phyloP scores from a whole-genome alignment of 768 basidiomycete genomes.

The Roridomyces roridus region DNA sequence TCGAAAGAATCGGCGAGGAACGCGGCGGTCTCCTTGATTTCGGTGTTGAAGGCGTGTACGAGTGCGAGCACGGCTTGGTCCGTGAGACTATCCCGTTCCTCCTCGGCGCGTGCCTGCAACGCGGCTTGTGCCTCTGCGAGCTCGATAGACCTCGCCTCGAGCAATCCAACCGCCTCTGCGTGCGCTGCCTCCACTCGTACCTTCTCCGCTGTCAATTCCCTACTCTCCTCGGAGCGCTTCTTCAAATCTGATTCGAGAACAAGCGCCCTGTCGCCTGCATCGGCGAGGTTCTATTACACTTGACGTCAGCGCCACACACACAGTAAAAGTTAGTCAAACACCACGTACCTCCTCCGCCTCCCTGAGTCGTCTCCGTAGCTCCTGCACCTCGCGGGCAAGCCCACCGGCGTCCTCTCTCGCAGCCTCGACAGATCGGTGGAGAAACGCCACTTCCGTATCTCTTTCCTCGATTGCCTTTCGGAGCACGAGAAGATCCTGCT shows the following conservation, averaged over 20 bases:
- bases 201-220: conserved; percentile 10
- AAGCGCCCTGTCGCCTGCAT: background rate
- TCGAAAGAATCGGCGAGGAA: conserved; percentile 51
- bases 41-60: conserved; percentile 52
- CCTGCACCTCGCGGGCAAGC: conserved; percentile 1
- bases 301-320: too few species aligned
- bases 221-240: background rate
- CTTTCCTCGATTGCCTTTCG: conserved; percentile 21
- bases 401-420: conserved; percentile 5
- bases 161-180: background rate
- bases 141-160: background rate
- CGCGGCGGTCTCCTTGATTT: conserved; percentile 54
- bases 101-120: background rate
- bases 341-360: background rate
- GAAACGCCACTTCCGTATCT: conserved; percentile 15
- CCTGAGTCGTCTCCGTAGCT: background rate
- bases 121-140: conserved; percentile 4
- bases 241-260: conserved; percentile 7
- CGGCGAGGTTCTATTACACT: background rate
- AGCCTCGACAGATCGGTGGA: conserved; percentile 17
- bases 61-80: conserved; percentile 40
- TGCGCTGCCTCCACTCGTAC: conserved; percentile 6
- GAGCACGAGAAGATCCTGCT: conserved; percentile 20
- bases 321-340: too few species aligned
- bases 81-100: conserved; percentile 13